phyloP scores from a whole-genome alignment of 2,329 filamentous ascomycete genomes.

The Ramichloridium luteum region DNA sequence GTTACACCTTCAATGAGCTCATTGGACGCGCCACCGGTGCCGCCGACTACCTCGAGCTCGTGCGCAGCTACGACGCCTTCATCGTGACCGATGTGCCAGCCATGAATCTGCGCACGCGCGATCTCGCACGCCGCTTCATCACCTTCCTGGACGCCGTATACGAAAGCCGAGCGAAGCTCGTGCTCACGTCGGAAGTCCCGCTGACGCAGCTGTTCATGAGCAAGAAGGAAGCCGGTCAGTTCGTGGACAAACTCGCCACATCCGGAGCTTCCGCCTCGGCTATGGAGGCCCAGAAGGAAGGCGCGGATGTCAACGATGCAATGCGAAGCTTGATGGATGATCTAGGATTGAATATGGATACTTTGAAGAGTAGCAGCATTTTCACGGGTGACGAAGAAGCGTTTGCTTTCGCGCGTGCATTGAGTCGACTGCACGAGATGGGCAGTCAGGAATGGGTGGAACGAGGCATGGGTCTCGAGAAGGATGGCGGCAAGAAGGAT shows the following conservation, averaged over 20 bases:
- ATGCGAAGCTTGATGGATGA: conserved; percentile 81
- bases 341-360: conserved; percentile 68
- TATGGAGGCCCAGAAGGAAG: conserved; percentile 19
- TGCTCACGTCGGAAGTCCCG: conserved; percentile 79
- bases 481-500: conserved; percentile 51
- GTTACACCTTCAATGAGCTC: conserved; percentile 86
- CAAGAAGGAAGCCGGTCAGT: conserved; percentile 30
- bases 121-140: conserved; percentile 85
- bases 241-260: conserved; percentile 29
- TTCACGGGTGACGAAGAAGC: conserved; percentile 93
- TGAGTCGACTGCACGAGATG: conserved; percentile 83
- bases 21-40: conserved; percentile 82
- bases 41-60: conserved; percentile 88
- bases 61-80: conserved; percentile 81
- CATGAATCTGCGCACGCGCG: conserved; percentile 77
- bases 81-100: conserved; percentile 82
- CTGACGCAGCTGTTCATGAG: conserved; percentile 64
- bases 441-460: conserved; percentile 92
- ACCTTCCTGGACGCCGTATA: conserved; percentile 97
- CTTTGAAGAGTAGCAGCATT: conserved; percentile 72
- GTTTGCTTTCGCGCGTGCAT: conserved; percentile 84
- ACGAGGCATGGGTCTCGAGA: conserved; percentile 54
- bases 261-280: conserved; percentile 15
- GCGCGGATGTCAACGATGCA: conserved; percentile 44
- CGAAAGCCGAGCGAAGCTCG: conserved; percentile 82